Conservation (phyloP, 352 stramenopile genomes). For the Aphanomyces invadans region DNA sequence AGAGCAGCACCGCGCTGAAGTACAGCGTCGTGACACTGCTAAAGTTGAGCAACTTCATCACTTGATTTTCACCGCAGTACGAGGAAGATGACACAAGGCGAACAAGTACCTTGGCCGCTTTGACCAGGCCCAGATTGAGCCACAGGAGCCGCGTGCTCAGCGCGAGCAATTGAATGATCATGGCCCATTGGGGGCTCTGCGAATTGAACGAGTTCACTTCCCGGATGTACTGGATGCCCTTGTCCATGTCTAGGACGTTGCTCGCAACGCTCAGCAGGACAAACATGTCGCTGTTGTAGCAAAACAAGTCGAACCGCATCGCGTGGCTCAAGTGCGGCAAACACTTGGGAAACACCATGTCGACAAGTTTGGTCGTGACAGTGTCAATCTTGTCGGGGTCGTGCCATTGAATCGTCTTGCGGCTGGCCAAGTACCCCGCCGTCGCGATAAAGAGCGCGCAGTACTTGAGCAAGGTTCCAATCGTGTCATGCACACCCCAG, state of each 20-base stretch:
- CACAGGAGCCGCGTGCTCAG: constrained; percentile 14
- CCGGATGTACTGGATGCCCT: not conserved
- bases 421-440: constrained; percentile 1
- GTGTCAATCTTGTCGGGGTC: not conserved
- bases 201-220: constrained; percentile 15
- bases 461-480: not conserved
- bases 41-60: not conserved
- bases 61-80: not conserved
- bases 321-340: constrained; percentile 16
- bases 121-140: constrained; percentile 6
- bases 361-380: not conserved
- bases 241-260: constrained; percentile 14
- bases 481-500: not conserved
- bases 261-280: not conserved
- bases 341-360: constrained; percentile 5
- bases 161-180: constrained; percentile 2
- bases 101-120: not conserved
- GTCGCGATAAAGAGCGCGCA: constrained; percentile 5
- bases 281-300: constrained; percentile 20
- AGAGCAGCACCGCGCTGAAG: constrained; percentile 5
- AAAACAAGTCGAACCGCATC: constrained; percentile 19
- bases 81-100: not conserved
- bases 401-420: constrained; percentile 10
- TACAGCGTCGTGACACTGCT: constrained; percentile 10
- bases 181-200: not conserved